Evolutionary conservation across 805 yeast genomes (phyloP).

Genomic region (Dipodascus geniculatus): DNA sequence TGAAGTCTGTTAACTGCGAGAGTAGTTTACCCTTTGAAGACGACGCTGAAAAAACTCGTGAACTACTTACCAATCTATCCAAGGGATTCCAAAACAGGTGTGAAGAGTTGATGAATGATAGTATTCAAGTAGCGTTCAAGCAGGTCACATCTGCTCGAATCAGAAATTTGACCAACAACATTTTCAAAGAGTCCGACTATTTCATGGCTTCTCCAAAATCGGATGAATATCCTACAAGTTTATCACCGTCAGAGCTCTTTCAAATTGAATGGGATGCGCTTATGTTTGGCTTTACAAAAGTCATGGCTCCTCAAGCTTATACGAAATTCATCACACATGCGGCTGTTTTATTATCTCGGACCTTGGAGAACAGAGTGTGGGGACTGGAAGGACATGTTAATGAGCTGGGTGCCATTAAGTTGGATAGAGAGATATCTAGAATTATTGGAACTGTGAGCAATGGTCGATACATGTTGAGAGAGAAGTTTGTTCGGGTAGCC

Average conservation of each 20-base stretch:
- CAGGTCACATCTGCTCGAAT: conserved; percentile 29
- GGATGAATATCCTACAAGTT: conserved; percentile 16
- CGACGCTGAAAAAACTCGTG: conserved; percentile 13
- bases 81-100: conserved; percentile 25
- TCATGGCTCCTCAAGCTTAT: conserved; percentile 44
- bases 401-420: conserved; percentile 69
- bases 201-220: conserved; percentile 20
- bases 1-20: conserved; percentile 30
- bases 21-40: conserved; percentile 18
- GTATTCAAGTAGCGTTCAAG: conserved; percentile 31
- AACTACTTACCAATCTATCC: conserved; percentile 15
- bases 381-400: conserved; percentile 54
- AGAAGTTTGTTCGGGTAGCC: conserved; percentile 66
- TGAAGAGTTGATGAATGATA: conserved; percentile 32
- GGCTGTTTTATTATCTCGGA: conserved; percentile 41
- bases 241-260: conserved; percentile 30
- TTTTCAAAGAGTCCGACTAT: conserved; percentile 32
- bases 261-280: conserved; percentile 51
- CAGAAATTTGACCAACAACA: conserved; percentile 25
- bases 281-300: conserved; percentile 52
- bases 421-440: conserved; percentile 71
- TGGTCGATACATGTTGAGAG: conserved; percentile 62
- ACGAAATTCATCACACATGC: conserved; percentile 35
- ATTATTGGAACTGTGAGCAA: conserved; percentile 58
- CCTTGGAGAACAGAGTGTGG: conserved; percentile 60